Base-by-base conservation (phyloP, 441 rosid species). In the Aleurites moluccanus region DNA sequence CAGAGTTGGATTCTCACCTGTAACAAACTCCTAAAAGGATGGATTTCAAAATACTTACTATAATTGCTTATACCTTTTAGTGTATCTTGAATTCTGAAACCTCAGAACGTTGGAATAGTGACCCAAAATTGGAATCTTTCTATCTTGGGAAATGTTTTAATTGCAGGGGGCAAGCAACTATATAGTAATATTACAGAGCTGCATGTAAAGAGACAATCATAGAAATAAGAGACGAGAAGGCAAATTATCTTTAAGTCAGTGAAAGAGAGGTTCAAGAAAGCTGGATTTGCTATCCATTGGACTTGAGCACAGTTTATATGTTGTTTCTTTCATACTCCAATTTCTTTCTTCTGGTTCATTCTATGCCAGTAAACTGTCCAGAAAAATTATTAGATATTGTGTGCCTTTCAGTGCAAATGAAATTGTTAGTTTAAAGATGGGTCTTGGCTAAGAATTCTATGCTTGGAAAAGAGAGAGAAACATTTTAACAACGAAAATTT, bases 381-480 rank as follows among this genome's bases (percentile, higher is more conserved):
- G 28, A 9, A 23, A 49, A 73, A 62, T 73, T 44, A 62, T 62
- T 57, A 62, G 69, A 62, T 73, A 8, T 63, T 42, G 16, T 25
- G 47, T 38, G 65, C 63, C 21, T 57, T 53, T 40, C 74, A 70
- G 55, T 23, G 53, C 65, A 40, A 40, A 40, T 56, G 53, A 57
- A 21, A 16, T n/a, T 73, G 25, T 73, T 14, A 45, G 56, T 35
- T n/a, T n/a, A n/a, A n/a, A n/a, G n/a, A n/a, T n/a, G n/a, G n/a
- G 59, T 20, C 35, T n/a, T 38, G 50, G 25, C 55, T 9, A 8
- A 18, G 2, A 42, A 23, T 20, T 52, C 50, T 23, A 38, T 73
- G 53, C 70, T 11, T 52, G 25, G 69, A 49, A 50, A 50, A 52
- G 52, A 13, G 40, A 73, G 64, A 63, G 15, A 21, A 25, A 61